Conservation (phyloP, 371 early-diverging fungal genomes). For the Mucor irregularis region DNA sequence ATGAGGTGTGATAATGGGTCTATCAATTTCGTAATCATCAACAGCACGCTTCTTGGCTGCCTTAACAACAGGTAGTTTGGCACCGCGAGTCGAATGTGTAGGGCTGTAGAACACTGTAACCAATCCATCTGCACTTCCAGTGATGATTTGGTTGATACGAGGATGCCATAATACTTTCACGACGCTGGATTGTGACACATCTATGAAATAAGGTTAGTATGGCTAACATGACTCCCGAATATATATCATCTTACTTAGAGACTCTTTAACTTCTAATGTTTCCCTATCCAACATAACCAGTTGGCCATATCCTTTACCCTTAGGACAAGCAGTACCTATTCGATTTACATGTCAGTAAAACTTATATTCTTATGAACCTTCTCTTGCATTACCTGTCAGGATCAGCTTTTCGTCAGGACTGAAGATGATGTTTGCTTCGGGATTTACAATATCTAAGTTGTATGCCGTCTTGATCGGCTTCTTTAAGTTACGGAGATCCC, state of each 20-base stretch:
- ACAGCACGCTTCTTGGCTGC: slow-evolving; percentile 65
- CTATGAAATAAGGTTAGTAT: slow-evolving; percentile 9
- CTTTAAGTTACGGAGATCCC: slow-evolving; percentile 84
- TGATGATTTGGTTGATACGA: slow-evolving; percentile 83
- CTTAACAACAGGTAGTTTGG: slow-evolving; percentile 69
- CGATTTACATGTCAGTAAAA: no score
- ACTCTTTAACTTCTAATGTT: slow-evolving; percentile 60
- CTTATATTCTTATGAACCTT: no score
- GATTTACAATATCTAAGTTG: slow-evolving; percentile 66
- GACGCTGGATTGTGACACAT: slow-evolving; percentile 65
- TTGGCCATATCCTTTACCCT: slow-evolving; percentile 69
- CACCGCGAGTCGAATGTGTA: slow-evolving; percentile 71
- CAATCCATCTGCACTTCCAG: slow-evolving; percentile 77
- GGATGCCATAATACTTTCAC: slow-evolving; percentile 87
- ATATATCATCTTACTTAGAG: slow-evolving; percentile 42
- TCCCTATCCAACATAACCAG: slow-evolving; percentile 70
- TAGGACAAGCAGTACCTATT: slow-evolving; percentile 68
- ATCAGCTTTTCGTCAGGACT: slow-evolving; percentile 83
- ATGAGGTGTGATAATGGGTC: slow-evolving; percentile 86
- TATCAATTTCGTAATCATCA: slow-evolving; percentile 67
- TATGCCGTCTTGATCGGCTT: slow-evolving; percentile 63
- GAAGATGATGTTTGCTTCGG: slow-evolving; percentile 85
- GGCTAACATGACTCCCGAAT: neutral
- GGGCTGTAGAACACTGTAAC: slow-evolving; percentile 82
- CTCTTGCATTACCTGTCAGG: slow-evolving; percentile 50